phyloP scores from a whole-genome alignment of 2,329 filamentous ascomycete genomes.

The Sphaerulina musiva region DNA sequence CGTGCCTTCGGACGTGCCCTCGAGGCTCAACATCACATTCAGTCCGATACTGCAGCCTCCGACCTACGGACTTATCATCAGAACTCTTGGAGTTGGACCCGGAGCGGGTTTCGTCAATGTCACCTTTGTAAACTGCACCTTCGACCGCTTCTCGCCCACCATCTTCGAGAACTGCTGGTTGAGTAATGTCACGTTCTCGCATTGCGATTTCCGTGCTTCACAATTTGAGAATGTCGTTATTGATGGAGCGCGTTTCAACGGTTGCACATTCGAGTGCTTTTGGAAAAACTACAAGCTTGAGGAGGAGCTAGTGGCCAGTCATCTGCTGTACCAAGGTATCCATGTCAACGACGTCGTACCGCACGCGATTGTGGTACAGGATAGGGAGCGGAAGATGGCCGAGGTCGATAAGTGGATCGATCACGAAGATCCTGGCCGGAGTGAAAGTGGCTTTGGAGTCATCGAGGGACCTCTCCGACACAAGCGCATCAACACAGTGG shows the following conservation, averaged over 20 bases:
- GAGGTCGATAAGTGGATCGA: slow-evolving; percentile 23
- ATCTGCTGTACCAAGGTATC: not conserved
- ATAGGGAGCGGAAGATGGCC: slow-evolving; percentile 78
- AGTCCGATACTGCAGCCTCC: not conserved
- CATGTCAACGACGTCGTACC: not conserved
- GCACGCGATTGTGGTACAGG: slow-evolving; percentile 81
- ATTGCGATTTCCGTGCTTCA: slow-evolving; percentile 4
- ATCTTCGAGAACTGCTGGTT: slow-evolving; percentile 6
- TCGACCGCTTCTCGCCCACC: not conserved
- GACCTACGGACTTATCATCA: slow-evolving; percentile 2
- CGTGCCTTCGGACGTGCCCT: not conserved
- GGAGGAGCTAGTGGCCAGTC: not conserved
- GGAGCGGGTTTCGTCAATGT: slow-evolving; percentile 4
- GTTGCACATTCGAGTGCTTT: not conserved
- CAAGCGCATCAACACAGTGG: not conserved
- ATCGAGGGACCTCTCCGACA: not conserved
- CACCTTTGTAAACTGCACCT: slow-evolving; percentile 7
- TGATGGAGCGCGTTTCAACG: not conserved
- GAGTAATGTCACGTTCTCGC: slow-evolving; percentile 2
- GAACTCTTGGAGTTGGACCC: not conserved
- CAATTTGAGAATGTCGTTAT: slow-evolving; percentile 5
- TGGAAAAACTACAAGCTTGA: slow-evolving; percentile 6
- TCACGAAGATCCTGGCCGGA: not conserved
- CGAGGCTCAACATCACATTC: slow-evolving; percentile 3
- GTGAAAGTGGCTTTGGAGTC: not conserved